phyloP scores from a whole-genome alignment of 768 basidiomycete species.

The Amanita fuliginea region DNA sequence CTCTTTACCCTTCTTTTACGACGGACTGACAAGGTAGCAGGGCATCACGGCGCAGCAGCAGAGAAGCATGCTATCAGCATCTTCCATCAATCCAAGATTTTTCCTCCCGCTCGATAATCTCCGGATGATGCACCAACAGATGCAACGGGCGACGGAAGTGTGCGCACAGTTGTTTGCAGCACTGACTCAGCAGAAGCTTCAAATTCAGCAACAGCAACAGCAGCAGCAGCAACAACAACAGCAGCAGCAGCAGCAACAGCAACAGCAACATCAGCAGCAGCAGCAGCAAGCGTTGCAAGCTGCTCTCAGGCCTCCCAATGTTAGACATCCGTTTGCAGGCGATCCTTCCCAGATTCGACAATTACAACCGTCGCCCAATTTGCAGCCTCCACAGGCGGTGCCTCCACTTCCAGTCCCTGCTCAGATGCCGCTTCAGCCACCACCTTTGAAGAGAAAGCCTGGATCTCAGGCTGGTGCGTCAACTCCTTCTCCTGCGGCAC shows the following conservation, averaged over 20 bases:
- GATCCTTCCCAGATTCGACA: neutral
- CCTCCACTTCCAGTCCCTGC: slow-evolving; percentile 9
- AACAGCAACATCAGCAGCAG: slow-evolving; percentile 9
- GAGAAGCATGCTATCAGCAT: slow-evolving; percentile 24
- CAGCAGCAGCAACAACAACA: slow-evolving; percentile 6
- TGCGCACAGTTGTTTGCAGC: slow-evolving; percentile 19
- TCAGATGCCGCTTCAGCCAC: slow-evolving; percentile 13
- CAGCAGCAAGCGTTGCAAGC: slow-evolving; percentile 9
- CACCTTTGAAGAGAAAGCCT: slow-evolving; percentile 20
- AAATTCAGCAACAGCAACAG: slow-evolving; percentile 5
- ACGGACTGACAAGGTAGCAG: slow-evolving; percentile 17
- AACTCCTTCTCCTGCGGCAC: slow-evolving; percentile 36
- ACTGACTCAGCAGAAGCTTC: slow-evolving; percentile 9
- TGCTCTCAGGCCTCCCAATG: neutral
- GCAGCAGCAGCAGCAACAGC: slow-evolving; percentile 8
- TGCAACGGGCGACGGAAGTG: slow-evolving; percentile 28
- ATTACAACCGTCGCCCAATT: slow-evolving; percentile 3
- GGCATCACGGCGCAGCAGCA: slow-evolving; percentile 36
- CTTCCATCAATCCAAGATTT: slow-evolving; percentile 28
- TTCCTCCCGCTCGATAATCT: slow-evolving; percentile 28
- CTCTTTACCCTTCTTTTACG: neutral
- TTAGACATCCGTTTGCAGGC: slow-evolving; percentile 11
- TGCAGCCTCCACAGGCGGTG: slow-evolving; percentile 4
- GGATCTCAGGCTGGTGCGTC: slow-evolving; percentile 18
- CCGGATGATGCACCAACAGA: slow-evolving; percentile 32